Evolutionary conservation across 768 basidiomycete species (phyloP).

Genomic region (Paxillus rubicundulus): DNA sequence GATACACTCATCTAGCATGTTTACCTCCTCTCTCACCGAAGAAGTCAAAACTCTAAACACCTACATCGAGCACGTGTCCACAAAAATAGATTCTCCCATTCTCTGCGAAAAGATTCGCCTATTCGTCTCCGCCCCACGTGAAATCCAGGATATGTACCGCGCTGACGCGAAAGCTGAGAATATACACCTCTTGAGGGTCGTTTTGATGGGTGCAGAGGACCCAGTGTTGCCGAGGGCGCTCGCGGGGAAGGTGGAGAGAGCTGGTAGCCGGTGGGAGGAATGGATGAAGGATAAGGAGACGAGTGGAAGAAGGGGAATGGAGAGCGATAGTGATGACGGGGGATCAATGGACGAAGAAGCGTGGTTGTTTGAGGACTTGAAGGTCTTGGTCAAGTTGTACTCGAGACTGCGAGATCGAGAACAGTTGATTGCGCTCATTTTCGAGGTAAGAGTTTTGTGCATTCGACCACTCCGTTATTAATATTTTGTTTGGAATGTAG

Average conservation of each 20-base stretch:
- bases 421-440: constrained; percentile 88
- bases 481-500: constrained; percentile 38
- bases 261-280: constrained; percentile 73
- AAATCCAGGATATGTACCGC: constrained; percentile 83
- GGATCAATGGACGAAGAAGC: constrained; percentile 93
- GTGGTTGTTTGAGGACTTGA: constrained; percentile 93
- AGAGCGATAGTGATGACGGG: constrained; percentile 89
- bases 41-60: constrained; percentile 83
- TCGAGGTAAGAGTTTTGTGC: constrained; percentile 66
- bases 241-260: constrained; percentile 74
- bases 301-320: constrained; percentile 6
- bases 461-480: background rate
- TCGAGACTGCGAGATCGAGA: constrained; percentile 83
- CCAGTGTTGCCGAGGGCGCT: constrained; percentile 76
- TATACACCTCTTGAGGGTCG: constrained; percentile 72
- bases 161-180: constrained; percentile 72
- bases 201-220: constrained; percentile 75
- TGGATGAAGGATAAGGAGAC: constrained; percentile 63
- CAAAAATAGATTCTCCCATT: constrained; percentile 84
- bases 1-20: constrained; percentile 65
- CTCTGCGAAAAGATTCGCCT: constrained; percentile 85
- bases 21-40: constrained; percentile 86
- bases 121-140: constrained; percentile 83
- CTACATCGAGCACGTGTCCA: constrained; percentile 83
- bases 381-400: constrained; percentile 74